Percentiles rank a stretch among this genome's conserved stretches.
Evolutionary conservation across 2,329 filamentous ascomycete genomes (phyloP).

Genomic region (Teratosphaeria viscida): DNA sequence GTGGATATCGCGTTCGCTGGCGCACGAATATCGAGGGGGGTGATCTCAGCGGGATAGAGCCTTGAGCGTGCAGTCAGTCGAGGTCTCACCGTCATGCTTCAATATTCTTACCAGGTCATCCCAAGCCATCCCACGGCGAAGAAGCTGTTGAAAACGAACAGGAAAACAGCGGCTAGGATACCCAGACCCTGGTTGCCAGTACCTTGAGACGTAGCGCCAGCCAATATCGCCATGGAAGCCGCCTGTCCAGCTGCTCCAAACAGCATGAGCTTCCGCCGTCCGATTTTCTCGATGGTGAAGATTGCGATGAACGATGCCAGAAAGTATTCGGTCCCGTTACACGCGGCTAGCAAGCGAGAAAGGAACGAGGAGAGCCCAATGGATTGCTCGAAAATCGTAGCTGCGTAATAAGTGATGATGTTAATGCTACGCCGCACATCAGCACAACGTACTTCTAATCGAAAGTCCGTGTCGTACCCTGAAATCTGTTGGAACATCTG

Average conservation of each 20-base stretch:
- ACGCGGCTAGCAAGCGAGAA: constrained; percentile 40
- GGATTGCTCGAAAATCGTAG: constrained; percentile 41
- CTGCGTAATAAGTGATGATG: constrained; percentile 29
- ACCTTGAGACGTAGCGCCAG: constrained; percentile 15
- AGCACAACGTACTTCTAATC: no score
- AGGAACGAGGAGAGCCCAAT: constrained; percentile 43
- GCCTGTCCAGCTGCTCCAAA: constrained; percentile 49
- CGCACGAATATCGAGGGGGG: constrained; percentile 25
- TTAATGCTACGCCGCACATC: constrained; percentile 9
- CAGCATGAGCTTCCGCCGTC: constrained; percentile 59
- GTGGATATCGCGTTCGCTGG: constrained; percentile 32
- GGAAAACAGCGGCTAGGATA: constrained; percentile 27
- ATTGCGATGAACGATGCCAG: constrained; percentile 38
- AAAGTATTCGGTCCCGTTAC: constrained; percentile 46
- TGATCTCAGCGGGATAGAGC: constrained; percentile 13
- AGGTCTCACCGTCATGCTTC: neutral
- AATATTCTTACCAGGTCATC: constrained; percentile 18
- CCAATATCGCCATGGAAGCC: constrained; percentile 22
- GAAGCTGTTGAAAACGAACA: constrained; percentile 29
- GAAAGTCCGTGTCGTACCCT: neutral
- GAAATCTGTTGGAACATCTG: constrained; percentile 27
- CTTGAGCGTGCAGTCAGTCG: constrained; percentile 12
- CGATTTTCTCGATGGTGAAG: constrained; percentile 40
- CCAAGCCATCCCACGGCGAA: constrained; percentile 27
- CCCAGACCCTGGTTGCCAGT: constrained; percentile 14